Conservation (phyloP, 2,329 filamentous ascomycete species). For the Diaporthe nobilis region DNA sequence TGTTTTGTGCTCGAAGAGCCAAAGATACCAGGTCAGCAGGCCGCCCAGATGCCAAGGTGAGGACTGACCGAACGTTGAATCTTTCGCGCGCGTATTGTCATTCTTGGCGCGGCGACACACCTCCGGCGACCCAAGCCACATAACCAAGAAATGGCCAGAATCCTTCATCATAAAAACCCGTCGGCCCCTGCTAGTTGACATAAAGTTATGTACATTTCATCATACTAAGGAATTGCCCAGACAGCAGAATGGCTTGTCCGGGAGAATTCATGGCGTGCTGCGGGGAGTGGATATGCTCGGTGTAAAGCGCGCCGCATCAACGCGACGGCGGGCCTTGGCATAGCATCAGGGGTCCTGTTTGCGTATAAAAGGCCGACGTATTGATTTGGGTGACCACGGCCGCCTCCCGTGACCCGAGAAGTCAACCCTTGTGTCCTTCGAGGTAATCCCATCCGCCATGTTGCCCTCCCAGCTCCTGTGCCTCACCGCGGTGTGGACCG, state of each 20-base stretch:
- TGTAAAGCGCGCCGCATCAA: slow-evolving; percentile 20
- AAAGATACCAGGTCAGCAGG: background rate
- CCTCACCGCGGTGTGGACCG: slow-evolving; percentile 22
- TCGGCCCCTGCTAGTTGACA: background rate
- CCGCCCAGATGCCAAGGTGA: background rate
- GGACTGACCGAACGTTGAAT: background rate
- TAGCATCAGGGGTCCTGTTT: slow-evolving; percentile 15
- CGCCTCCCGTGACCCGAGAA: background rate
- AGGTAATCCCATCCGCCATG: background rate
- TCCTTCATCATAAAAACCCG: background rate
- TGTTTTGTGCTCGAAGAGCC: background rate
- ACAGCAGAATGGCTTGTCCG: slow-evolving; percentile 25
- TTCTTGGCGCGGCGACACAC: slow-evolving; percentile 20
- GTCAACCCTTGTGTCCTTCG: background rate
- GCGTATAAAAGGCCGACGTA: slow-evolving; percentile 4
- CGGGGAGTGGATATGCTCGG: slow-evolving; percentile 34
- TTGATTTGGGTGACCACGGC: background rate
- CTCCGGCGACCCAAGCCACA: slow-evolving; percentile 4
- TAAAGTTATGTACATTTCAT: background rate
- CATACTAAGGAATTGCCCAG: slow-evolving; percentile 17
- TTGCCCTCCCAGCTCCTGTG: slow-evolving; percentile 18
- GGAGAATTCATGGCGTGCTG: slow-evolving; percentile 38
- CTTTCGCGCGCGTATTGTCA: background rate
- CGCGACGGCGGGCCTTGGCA: slow-evolving; percentile 23
- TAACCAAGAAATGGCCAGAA: background rate